Conservation (phyloP, 2,329 filamentous ascomycete genomes). For the Dactylellina haptotyla region DNA sequence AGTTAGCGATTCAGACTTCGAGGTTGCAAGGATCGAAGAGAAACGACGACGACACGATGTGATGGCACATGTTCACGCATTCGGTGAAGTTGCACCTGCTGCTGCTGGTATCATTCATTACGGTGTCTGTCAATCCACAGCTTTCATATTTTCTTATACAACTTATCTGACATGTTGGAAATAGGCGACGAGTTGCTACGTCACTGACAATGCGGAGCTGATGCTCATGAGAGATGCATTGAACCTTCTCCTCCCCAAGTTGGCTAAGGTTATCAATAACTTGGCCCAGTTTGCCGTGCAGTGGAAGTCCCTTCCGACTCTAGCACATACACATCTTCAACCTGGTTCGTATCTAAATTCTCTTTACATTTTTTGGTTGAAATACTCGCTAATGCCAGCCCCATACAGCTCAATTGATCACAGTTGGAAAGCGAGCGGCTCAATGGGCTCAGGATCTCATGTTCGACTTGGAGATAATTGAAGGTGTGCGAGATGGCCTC, state of each 20-base stretch:
- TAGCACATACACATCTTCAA: constrained; percentile 81
- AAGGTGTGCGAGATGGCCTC: constrained; percentile 74
- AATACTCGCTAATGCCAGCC: constrained; percentile 56
- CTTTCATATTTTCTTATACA: not conserved
- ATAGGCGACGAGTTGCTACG: constrained; percentile 65
- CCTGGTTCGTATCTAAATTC: constrained; percentile 58
- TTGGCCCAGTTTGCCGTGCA: constrained; percentile 76
- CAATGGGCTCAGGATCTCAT: constrained; percentile 81
- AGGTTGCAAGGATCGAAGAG: constrained; percentile 79
- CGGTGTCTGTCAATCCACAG: constrained; percentile 53
- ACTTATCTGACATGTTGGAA: not conserved
- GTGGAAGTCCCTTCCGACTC: constrained; percentile 76
- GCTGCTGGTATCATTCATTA: constrained; percentile 86
- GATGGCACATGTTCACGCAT: constrained; percentile 77
- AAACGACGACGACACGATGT: constrained; percentile 75
- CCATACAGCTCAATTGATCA: constrained; percentile 68
- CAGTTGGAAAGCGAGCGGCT: constrained; percentile 74
- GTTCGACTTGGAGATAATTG: constrained; percentile 78
- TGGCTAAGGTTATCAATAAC: constrained; percentile 81
- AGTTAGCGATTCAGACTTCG: constrained; percentile 82
- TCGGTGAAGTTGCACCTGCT: constrained; percentile 76
- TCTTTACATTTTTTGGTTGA: not conserved
- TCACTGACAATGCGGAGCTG: constrained; percentile 80
- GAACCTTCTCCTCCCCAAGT: constrained; percentile 78
- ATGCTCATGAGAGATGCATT: constrained; percentile 80